Evolutionary conservation across 2,329 filamentous ascomycete species (phyloP).

Genomic region (Penicillium sumatraense): DNA sequence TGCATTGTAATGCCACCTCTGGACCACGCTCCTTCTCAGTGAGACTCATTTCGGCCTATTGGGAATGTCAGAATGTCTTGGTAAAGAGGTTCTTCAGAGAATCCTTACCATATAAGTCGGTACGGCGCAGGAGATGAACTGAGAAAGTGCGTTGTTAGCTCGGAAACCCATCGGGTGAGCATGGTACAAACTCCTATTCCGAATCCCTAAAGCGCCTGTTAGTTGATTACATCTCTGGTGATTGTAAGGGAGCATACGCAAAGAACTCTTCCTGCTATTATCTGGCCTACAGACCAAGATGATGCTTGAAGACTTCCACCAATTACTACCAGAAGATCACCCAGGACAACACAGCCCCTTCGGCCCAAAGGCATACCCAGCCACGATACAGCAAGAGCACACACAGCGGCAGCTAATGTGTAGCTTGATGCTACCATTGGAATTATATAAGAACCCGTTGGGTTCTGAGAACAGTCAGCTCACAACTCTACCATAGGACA

Average conservation of each 20-base stretch:
- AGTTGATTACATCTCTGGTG: neutral
- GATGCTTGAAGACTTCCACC: conserved; percentile 17
- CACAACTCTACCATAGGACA: neutral
- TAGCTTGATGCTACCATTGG: conserved; percentile 23
- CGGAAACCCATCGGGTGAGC: no score
- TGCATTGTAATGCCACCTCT: conserved; percentile 26
- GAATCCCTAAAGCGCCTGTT: neutral
- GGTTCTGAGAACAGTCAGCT: neutral
- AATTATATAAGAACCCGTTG: conserved; percentile 16
- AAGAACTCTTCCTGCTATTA: neutral
- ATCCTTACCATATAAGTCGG: neutral
- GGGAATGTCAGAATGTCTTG: conserved; percentile 23
- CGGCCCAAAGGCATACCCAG: conserved; percentile 27
- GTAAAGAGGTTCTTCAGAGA: conserved; percentile 8
- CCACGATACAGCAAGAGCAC: conserved; percentile 25
- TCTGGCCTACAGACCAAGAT: conserved; percentile 1
- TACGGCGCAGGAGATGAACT: conserved; percentile 1
- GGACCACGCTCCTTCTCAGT: conserved; percentile 28
- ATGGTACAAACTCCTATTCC: neutral
- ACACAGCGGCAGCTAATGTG: conserved; percentile 16
- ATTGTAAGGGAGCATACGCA: neutral
- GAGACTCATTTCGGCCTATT: conserved; percentile 19
- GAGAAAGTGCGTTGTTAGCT: neutral
- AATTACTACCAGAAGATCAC: conserved; percentile 28
- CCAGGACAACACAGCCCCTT: conserved; percentile 20